These are phyloP conservation scores for Atkinsonella hypoxylon DNA, from an alignment of 2,329 filamentous ascomycete genomes.

Conservation along the genomic window DNA sequence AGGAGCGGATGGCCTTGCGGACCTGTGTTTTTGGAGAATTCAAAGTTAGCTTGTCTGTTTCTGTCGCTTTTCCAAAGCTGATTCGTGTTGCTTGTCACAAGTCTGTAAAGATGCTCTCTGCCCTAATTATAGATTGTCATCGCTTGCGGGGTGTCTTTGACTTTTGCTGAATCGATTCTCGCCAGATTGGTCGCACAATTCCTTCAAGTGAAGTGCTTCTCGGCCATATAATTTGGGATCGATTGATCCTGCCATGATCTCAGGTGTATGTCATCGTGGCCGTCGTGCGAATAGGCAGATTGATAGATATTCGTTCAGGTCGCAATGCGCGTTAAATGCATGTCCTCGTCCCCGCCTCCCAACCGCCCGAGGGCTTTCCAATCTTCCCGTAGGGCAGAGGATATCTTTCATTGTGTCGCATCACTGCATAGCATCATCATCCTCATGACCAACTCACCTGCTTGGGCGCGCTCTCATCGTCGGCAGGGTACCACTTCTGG, in stretches of 20 bases:
- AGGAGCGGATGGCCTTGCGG: slow-evolving; percentile 85
- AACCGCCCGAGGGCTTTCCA: background rate
- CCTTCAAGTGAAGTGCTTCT: too few species aligned
- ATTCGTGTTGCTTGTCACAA: background rate
- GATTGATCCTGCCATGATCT: too few species aligned
- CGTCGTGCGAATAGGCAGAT: background rate
- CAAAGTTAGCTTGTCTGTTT: slow-evolving; percentile 12
- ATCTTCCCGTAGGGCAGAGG: slow-evolving; percentile 2
- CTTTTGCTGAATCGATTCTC: background rate
- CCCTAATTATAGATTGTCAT: background rate
- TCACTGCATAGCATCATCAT: slow-evolving; percentile 7
- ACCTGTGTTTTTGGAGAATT: slow-evolving; percentile 43
- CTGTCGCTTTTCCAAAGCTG: background rate
- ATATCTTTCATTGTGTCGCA: slow-evolving; percentile 1
- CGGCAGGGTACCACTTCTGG: slow-evolving; percentile 97
- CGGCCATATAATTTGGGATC: too few species aligned
- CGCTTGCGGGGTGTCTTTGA: background rate
- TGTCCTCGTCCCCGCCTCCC: background rate
- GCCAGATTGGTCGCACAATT: background rate
- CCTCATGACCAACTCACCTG: slow-evolving; percentile 61
- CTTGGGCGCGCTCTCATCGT: slow-evolving; percentile 79
- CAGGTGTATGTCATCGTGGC: background rate
- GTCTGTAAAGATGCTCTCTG: slow-evolving; percentile 3
- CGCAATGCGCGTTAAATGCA: background rate
- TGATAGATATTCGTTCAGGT: background rate